Evolutionary conservation across 345 rosid species (phyloP), one percentile per base, ranked within the genome.

Genomic region (Microthlaspi erraticum): DNA sequence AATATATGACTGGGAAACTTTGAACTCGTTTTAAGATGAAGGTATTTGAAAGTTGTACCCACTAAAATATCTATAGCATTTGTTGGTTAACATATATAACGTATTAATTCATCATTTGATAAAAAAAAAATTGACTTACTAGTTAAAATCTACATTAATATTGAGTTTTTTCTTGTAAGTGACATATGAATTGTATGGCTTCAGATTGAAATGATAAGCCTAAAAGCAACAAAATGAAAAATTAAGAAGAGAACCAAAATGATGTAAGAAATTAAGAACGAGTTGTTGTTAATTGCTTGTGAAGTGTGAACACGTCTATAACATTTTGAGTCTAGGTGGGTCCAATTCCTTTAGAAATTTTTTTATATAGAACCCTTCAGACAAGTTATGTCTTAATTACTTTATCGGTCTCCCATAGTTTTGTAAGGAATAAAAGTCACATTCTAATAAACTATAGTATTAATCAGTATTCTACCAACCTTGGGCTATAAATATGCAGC

Each of bases 321-420:
- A 49, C 14, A 34, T 73, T 68, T 66, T 7, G 52, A 51, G 71
- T 31, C 41, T 44, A 70, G 59, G 87, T 76, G 84, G 91, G 81
- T 74, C 78, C 79, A 84, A 72, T 20, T 20, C 8, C 37, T 42
- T 66, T 81, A 83, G 84, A 86, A 80, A 79, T 81, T 38, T 45
- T 79, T 43, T 37, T 80, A 74, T 45, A 69, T 49, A 37, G 78
- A 54, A 68, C 63, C 73, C 80, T 66, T 46, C 44, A 66, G 83
- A 75, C 88, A 86, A 84, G 88, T 83, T 83, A 81, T 75, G 86
- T 75, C 82, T 59, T 7, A 61, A 79, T 64, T 37, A 44, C 86
- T 88, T 91, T 64, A 56, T 84, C 88, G 85, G 91, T 83, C 87
- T 56, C 33, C 64, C 50, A 64, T 17, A 64, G 1, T 36, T 64